phyloP scores from a whole-genome alignment of 257 asterid species.

The Nicotiana tomentosiformis region DNA sequence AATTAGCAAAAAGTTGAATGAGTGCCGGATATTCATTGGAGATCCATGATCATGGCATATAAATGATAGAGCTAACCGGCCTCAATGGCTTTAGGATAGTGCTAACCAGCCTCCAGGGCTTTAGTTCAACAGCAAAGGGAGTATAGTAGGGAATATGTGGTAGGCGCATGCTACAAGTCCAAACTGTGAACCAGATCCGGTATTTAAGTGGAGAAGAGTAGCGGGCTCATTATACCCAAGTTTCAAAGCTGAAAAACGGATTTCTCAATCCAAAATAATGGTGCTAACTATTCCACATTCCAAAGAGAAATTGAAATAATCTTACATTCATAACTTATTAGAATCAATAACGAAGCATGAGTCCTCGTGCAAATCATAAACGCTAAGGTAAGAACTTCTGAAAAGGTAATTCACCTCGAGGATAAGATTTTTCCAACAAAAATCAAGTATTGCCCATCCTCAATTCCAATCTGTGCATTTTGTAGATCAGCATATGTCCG shows the following conservation, averaged over 20 bases:
- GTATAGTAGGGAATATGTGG: neutral
- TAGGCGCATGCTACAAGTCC: neutral
- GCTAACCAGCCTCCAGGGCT: too few relatives aligned
- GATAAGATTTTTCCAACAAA: conserved; percentile 77
- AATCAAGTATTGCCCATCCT: conserved; percentile 80
- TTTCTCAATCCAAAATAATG: neutral
- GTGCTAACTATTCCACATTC: neutral
- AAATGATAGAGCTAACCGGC: too few relatives aligned
- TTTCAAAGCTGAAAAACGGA: neutral
- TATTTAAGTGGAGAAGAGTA: neutral
- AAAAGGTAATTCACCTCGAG: conserved; percentile 46
- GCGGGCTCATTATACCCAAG: neutral
- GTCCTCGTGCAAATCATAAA: neutral
- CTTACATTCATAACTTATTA: neutral
- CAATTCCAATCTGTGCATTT: conserved; percentile 78
- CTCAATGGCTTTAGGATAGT: too few relatives aligned
- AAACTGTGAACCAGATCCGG: neutral
- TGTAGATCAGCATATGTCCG: conserved; percentile 91
- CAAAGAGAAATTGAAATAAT: neutral
- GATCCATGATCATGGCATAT: too few relatives aligned
- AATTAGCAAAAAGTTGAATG: too few relatives aligned
- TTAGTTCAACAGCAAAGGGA: too few relatives aligned
- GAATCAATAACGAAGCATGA: neutral
- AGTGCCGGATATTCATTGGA: too few relatives aligned
- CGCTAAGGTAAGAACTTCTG: neutral